phyloP scores from a whole-genome alignment of 495 filamentous ascomycete genomes.

The Penicillium cataractarum region DNA sequence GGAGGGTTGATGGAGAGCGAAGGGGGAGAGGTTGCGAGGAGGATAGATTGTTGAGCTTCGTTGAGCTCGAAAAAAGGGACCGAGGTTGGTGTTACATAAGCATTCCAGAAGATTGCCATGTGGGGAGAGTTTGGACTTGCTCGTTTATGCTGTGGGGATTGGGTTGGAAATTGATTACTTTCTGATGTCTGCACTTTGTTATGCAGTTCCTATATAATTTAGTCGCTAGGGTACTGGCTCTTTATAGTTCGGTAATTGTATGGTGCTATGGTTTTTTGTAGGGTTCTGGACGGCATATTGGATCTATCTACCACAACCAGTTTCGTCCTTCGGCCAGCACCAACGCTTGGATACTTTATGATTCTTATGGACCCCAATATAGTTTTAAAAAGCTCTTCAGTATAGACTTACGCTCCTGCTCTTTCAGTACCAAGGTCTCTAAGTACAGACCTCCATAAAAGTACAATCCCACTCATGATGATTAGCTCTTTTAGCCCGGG shows the following conservation, averaged over 20 bases:
- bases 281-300: too few relatives aligned
- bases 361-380: background rate
- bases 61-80: slow-evolving; percentile 19
- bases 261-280: too few relatives aligned
- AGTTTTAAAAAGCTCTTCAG: too few relatives aligned
- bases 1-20: background rate
- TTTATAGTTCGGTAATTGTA: too few relatives aligned
- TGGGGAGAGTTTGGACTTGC: background rate
- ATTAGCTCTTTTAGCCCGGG: background rate
- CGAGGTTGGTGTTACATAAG: slow-evolving; percentile 27
- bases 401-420: too few relatives aligned
- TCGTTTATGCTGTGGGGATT: background rate
- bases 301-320: too few relatives aligned
- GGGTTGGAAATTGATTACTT: background rate
- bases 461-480: background rate
- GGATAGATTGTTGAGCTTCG: background rate
- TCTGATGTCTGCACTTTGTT: too few relatives aligned
- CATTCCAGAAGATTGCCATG: slow-evolving; percentile 27
- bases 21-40: background rate
- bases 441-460: background rate
- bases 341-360: background rate
- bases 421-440: background rate
- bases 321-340: too few relatives aligned
- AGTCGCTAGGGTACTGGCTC: too few relatives aligned
- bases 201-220: too few relatives aligned